phyloP scores from a whole-genome alignment of 306 rosid species.

The Vachellia pachyceras region DNA sequence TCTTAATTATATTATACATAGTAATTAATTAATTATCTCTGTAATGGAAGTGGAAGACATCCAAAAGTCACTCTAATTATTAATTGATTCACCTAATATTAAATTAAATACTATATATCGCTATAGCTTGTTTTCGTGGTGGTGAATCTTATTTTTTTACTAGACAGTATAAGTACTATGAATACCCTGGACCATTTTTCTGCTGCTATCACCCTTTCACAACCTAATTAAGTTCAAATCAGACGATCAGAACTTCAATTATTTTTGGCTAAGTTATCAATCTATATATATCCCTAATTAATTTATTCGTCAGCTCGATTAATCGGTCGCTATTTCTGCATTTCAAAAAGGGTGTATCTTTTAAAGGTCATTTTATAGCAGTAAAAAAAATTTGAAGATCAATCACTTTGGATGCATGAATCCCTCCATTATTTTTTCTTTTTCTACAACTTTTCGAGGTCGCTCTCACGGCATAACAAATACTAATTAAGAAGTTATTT shows the following conservation, averaged over 20 bases:
- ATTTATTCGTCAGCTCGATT: background rate
- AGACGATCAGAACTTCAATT: background rate
- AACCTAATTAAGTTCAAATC: background rate
- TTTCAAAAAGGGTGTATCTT: no score
- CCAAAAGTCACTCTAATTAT: background rate
- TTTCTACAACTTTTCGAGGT: background rate
- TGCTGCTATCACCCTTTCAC: background rate
- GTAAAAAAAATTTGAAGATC: no score
- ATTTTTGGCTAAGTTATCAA: background rate
- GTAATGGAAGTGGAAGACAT: background rate
- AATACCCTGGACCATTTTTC: no score
- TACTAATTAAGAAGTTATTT: background rate
- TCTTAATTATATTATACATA: no score
- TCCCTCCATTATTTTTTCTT: background rate
- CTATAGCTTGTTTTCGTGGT: no score
- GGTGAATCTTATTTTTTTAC: background rate
- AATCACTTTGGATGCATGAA: background rate
- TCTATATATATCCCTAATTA: background rate
- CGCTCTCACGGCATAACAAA: background rate
- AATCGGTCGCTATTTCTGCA: no score
- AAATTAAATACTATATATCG: no score
- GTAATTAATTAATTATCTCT: background rate
- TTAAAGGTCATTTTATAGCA: background rate
- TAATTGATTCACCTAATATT: background rate
- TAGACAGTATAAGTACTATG: no score